These are phyloP conservation scores for Apiospora pterosperma DNA, from an alignment of 2,329 filamentous ascomycete species.

Conservation along the genomic window DNA sequence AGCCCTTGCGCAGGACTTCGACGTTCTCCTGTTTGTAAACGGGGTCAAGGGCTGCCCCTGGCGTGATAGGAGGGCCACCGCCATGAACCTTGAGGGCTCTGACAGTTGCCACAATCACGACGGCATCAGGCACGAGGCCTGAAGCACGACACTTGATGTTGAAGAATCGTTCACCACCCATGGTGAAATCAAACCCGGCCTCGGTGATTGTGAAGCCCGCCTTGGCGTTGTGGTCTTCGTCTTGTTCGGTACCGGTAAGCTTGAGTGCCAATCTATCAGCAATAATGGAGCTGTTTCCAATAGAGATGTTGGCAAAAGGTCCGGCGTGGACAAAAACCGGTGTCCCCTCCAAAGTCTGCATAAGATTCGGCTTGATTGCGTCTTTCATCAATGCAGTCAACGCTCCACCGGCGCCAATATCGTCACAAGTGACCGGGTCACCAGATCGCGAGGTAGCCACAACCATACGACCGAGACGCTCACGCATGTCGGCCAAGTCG, in stretches of 20 bases:
- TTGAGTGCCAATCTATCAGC: conserved; percentile 95
- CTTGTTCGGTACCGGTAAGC: conserved; percentile 88
- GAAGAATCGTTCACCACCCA: conserved; percentile 99
- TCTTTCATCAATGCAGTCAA: conserved; percentile 95
- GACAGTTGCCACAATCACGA: conserved; percentile 93
- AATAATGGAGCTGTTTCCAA: conserved; percentile 91
- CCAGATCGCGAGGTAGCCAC: conserved; percentile 82
- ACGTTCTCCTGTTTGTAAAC: conserved; percentile 94
- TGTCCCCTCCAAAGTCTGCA: conserved; percentile 97
- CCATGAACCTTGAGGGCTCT: conserved; percentile 96
- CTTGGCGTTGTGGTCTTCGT: conserved; percentile 80
- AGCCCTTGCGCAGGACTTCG: conserved; percentile 84
- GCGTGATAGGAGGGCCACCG: conserved; percentile 88
- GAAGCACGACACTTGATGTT: conserved; percentile 99
- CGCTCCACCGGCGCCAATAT: conserved; percentile 88
- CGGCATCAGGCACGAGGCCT: conserved; percentile 86
- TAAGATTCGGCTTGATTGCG: conserved; percentile 97
- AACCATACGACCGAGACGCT: conserved; percentile 93
- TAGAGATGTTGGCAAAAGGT: conserved; percentile 97
- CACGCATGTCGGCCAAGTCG: conserved; percentile 81
- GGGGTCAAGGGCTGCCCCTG: conserved; percentile 78
- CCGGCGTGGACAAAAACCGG: conserved; percentile 97
- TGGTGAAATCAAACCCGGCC: conserved; percentile 98
- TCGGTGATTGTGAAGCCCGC: conserved; percentile 94
- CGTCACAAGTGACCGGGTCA: conserved; percentile 92